Conservation (phyloP, 805 yeast genomes). For the Saturnispora zaruensis region DNA sequence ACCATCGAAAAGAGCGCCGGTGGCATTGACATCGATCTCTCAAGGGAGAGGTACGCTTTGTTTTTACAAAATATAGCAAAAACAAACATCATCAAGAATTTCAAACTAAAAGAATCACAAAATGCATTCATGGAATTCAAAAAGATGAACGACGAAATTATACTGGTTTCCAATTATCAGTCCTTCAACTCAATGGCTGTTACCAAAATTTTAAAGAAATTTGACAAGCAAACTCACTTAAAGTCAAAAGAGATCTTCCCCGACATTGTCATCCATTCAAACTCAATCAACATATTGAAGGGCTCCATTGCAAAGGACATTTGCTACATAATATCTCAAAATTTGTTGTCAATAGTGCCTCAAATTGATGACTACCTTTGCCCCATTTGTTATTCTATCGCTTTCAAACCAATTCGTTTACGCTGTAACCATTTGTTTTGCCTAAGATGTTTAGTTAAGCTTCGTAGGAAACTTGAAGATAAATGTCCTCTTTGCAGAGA, state of each 20-base stretch:
- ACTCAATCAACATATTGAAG: conserved; percentile 17
- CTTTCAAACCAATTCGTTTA: conserved; percentile 62
- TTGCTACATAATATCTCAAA: conserved; percentile 46
- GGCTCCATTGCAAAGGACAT: conserved; percentile 43
- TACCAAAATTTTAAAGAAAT: conserved; percentile 61
- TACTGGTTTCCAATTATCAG: conserved; percentile 53
- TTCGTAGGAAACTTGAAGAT: conserved; percentile 49
- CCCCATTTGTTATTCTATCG: conserved; percentile 62
- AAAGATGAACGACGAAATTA: conserved; percentile 42
- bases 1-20: conserved; percentile 35
- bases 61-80: conserved; percentile 35
- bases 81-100: conserved; percentile 31
- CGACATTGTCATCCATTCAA: conserved; percentile 15
- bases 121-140: conserved; percentile 43
- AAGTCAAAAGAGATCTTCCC: conserved; percentile 41
- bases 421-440: conserved; percentile 64
- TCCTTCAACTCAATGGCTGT: conserved; percentile 56
- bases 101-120: conserved; percentile 39
- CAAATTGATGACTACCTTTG: conserved; percentile 71
- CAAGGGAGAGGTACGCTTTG: conserved; percentile 35
- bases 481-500: conserved; percentile 64
- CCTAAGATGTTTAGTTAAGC: conserved; percentile 59
- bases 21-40: conserved; percentile 36
- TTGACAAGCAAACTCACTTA: conserved; percentile 62
- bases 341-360: conserved; percentile 51